Evolutionary conservation across 176 grass and related monocot species (phyloP), one percentile per base, ranked within the genome.

Genomic region (Aegilops sharonensis): DNA sequence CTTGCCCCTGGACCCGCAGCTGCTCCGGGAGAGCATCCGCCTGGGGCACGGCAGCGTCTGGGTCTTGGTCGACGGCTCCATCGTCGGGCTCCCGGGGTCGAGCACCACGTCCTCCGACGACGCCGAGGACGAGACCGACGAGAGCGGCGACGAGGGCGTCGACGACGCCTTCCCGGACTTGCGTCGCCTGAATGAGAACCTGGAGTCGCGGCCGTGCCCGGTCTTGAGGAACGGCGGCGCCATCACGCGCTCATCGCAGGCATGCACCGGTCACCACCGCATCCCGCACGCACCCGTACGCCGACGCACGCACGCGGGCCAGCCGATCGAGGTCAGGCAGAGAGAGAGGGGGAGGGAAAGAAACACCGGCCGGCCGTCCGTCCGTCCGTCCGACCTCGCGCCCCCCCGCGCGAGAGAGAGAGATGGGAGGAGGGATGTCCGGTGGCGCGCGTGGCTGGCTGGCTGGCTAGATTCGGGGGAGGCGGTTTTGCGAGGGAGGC

Each of bases 181-280:
- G 59, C 72, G 71, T 45, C 79, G 77, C 54, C 81, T 81, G 54
- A 85, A 76, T 18, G 82, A 85, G 59, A 93, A 89, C 91, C 89
- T 93, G 23, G 43, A 48, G 72, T 91, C 79, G 77, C 87, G 77
- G 31, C 80, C 87, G 79, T 92, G 88, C 84, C 86, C 86, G 72
- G 85, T 87, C 85, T 84, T 83, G 54, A 87, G 88, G 78, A 90
- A 88, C 80, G 79, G 83, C 65, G 78, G 77, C 67, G 81, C 82
- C 91, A 93, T 89, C 89, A 85, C 68, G n/a, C 30, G 62, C 73
- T 75, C 87, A 86, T 88, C 73, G 83, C 90, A 39, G 36, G 36
- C 36, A 39, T 39, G 36, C 54, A 2, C 54, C 17, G 1, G 54
- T 57, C 54, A 7, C 73, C 40, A 43, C 31, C 30, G 20, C n/a